Percentiles rank a stretch among this genome's conserved stretches.
Conservation (phyloP, 2,329 filamentous ascomycete species). For the Mycosphaerella sp. region DNA sequence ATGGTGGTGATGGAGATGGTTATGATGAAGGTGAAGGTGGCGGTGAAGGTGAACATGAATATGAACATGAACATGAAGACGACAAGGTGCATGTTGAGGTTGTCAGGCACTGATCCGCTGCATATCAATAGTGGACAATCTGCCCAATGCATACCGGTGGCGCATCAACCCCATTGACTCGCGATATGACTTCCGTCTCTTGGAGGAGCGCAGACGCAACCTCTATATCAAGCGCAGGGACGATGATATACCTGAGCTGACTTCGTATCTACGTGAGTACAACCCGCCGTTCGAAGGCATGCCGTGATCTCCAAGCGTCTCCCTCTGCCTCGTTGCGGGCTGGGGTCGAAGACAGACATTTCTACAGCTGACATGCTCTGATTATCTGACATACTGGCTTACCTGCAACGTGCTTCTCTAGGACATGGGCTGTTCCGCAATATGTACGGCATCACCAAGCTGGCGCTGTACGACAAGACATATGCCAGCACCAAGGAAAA, state of each 20-base stretch:
- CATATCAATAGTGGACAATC: slow-evolving; percentile 10
- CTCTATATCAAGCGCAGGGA: slow-evolving; percentile 14
- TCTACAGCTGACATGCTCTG: too few species aligned
- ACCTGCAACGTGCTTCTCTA: too few species aligned
- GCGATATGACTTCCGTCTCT: slow-evolving; percentile 19
- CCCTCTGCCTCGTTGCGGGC: too few species aligned
- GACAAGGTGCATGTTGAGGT: too few species aligned
- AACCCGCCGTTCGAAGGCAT: too few species aligned
- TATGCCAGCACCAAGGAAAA: slow-evolving; percentile 88
- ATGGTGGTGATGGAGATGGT: too few species aligned
- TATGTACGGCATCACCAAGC: slow-evolving; percentile 78
- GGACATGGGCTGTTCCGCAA: slow-evolving; percentile 68
- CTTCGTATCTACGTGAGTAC: slow-evolving; percentile 62
- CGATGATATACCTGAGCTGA: slow-evolving; percentile 50
- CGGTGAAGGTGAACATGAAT: too few species aligned
- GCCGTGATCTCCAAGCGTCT: too few species aligned
- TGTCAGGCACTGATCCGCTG: neutral
- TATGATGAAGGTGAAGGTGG: too few species aligned
- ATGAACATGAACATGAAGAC: too few species aligned
- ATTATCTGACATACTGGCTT: too few species aligned
- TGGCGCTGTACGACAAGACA: slow-evolving; percentile 74
- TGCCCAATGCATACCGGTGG: slow-evolving; percentile 18
- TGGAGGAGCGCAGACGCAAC: slow-evolving; percentile 18
- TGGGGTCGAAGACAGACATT: too few species aligned
- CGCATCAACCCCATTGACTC: slow-evolving; percentile 21